phyloP scores from a whole-genome alignment of 805 yeast species.

The Yarrowia keelungensis region DNA sequence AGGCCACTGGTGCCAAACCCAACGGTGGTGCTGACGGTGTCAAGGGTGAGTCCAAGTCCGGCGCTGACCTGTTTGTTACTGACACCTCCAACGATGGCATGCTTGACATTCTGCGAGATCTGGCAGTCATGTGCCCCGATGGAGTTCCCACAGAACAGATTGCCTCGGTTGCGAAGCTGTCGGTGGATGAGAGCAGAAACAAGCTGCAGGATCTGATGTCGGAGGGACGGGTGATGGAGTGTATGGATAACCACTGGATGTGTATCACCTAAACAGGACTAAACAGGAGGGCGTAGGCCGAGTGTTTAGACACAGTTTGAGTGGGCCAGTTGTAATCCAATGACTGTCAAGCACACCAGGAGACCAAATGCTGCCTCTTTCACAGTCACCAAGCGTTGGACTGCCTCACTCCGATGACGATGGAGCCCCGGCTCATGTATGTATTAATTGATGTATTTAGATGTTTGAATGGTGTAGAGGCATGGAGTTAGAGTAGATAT shows the following conservation, averaged over 20 bases:
- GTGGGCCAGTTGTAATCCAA: too few relatives aligned
- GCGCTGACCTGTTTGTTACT: slow-evolving; percentile 21
- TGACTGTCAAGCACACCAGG: too few relatives aligned
- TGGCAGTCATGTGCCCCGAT: slow-evolving; percentile 13
- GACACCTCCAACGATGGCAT: slow-evolving; percentile 6
- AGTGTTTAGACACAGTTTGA: too few relatives aligned
- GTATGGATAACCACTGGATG: slow-evolving; percentile 29
- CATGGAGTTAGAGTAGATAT: too few relatives aligned
- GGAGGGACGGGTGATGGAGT: slow-evolving; percentile 25
- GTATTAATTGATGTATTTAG: slow-evolving; percentile 8
- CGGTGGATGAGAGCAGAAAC: not conserved
- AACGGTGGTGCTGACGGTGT: not conserved
- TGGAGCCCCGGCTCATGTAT: not conserved
- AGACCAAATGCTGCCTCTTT: too few relatives aligned
- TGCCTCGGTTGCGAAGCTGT: slow-evolving; percentile 4
- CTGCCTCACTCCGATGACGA: too few relatives aligned
- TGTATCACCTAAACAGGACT: not conserved
- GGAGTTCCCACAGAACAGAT: slow-evolving; percentile 35
- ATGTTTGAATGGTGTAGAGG: not conserved
- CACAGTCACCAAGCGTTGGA: too few relatives aligned
- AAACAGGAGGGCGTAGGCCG: too few relatives aligned
- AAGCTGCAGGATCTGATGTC: slow-evolving; percentile 17
- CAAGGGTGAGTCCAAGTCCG: slow-evolving; percentile 5
- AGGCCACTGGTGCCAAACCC: slow-evolving; percentile 25
- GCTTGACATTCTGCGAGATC: not conserved